Base-by-base conservation (phyloP, 495 filamentous ascomycete species). In the Acidiella bohemica region DNA sequence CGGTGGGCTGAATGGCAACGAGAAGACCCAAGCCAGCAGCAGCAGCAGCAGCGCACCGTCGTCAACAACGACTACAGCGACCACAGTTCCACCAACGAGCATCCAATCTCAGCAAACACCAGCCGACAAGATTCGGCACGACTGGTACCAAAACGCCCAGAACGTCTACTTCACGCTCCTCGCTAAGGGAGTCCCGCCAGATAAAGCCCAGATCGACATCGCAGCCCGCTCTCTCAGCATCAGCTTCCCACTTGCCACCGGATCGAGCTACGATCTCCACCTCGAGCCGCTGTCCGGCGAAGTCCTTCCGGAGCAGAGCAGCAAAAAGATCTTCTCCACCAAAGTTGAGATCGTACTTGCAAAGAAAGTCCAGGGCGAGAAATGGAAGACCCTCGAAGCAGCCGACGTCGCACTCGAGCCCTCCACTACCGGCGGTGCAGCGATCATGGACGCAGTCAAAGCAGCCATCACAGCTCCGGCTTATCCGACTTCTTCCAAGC, bases 401-500 rank as follows among this genome's bases (percentile, higher is more conserved):
- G 39, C 39, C 26, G 38, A 51, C 24, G 45, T 51, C 0, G 36
- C 51, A 8, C 42, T 32, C 42, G 24, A 47, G 37, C 31, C 49
- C 20, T 25, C 30, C 35, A 34, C 42, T 16, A 22, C 42, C 35
- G 22, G 29, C 8, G 26, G 42, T 23, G 38, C 13, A 14, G 12
- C 30, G 17, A 17, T 2, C 2, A 12, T 3, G 13, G 19, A 11
- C 8, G 12, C 16, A 14, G 29, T 38, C 17, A 9, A 31, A 32
- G 26, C 33, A 12, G 27, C 44, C 13, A 41, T 37, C 5, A 45
- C 58, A 25, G 38, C 55, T 2, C 84, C 83, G 0, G 61, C 70
- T 0, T 96, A 97, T 58, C 90, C 90, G 2, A 93, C 87, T 0
- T 95, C 88, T 21, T 92, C 87, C 12, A 76, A 75, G 35, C 65